phyloP scores from a whole-genome alignment of 495 filamentous ascomycete genomes.

The Trichocladium uniseriatum region DNA sequence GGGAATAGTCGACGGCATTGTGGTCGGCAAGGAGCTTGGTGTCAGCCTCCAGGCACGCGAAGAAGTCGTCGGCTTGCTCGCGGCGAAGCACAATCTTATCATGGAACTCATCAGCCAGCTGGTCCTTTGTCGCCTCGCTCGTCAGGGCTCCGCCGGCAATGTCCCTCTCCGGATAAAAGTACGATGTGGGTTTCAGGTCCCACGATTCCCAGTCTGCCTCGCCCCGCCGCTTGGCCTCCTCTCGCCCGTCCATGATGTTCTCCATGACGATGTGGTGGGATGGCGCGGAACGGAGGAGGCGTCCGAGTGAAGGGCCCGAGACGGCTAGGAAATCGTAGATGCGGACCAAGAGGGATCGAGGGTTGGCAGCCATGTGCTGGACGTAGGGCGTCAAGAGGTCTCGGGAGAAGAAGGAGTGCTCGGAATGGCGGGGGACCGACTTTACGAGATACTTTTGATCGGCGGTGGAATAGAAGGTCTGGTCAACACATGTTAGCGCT shows the following conservation, averaged over 20 bases:
- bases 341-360: conserved; percentile 51
- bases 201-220: conserved; percentile 53
- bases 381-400: conserved; percentile 53
- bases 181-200: conserved; percentile 61
- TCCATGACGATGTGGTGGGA: conserved; percentile 67
- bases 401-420: conserved; percentile 57
- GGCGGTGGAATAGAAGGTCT: conserved; percentile 58
- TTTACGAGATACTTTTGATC: conserved; percentile 57
- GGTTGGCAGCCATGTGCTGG: conserved; percentile 48
- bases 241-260: conserved; percentile 52
- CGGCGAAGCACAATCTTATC: conserved; percentile 51
- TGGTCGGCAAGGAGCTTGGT: conserved; percentile 49
- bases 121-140: conserved; percentile 47
- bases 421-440: conserved; percentile 55
- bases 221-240: conserved; percentile 29
- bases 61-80: conserved; percentile 43
- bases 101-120: conserved; percentile 53
- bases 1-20: conserved; percentile 61
- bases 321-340: conserved; percentile 58
- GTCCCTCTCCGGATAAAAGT: conserved; percentile 65
- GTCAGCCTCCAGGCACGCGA: conserved; percentile 42
- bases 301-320: conserved; percentile 45
- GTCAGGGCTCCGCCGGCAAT: conserved; percentile 50
- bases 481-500: neutral
- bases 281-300: conserved; percentile 44